Percentiles rank a stretch among this genome's conserved stretches.
These are phyloP conservation scores for Fusarium fracticaudum DNA, from an alignment of 2,329 filamentous ascomycete species.

Conservation along the genomic window DNA sequence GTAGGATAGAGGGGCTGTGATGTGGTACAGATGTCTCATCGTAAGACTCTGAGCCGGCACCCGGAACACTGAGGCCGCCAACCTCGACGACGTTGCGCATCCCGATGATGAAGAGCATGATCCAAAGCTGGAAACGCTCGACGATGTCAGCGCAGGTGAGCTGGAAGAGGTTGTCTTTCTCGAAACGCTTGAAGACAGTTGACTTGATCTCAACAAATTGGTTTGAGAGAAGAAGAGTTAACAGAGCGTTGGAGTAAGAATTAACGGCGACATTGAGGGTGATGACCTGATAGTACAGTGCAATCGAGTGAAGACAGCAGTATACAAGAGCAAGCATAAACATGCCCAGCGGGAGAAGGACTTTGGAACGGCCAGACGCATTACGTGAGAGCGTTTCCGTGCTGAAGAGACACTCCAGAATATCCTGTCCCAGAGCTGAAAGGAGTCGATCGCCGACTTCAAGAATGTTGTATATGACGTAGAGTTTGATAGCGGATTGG, in stretches of 20 bases:
- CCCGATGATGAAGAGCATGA: conserved; percentile 96
- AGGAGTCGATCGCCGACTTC: conserved; percentile 92
- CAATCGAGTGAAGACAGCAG: conserved; percentile 86
- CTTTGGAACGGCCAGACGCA: conserved; percentile 87
- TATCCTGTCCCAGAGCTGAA: conserved; percentile 92
- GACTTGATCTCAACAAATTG: conserved; percentile 99
- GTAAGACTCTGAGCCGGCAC: conserved; percentile 60
- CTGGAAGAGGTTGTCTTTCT: conserved; percentile 97
- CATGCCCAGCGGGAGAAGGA: conserved; percentile 89
- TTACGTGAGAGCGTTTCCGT: conserved; percentile 90
- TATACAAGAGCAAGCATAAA: conserved; percentile 88
- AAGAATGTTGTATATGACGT: conserved; percentile 98
- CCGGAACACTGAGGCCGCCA: conserved; percentile 77
- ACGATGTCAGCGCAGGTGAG: conserved; percentile 96
- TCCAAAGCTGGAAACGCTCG: conserved; percentile 95
- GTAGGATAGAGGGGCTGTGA: conserved; percentile 79
- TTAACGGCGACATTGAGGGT: conserved; percentile 98
- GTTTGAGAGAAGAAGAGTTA: conserved; percentile 93
- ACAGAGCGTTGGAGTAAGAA: conserved; percentile 94
- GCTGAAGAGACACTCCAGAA: conserved; percentile 95
- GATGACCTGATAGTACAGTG: conserved; percentile 96
- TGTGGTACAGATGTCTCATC: conserved; percentile 66
- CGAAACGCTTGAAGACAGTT: conserved; percentile 98
- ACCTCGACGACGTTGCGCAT: conserved; percentile 97
- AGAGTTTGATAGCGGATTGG: conserved; percentile 96